phyloP scores from a whole-genome alignment of 176 grass and related monocot species.

The Saccharum spontaneum region DNA sequence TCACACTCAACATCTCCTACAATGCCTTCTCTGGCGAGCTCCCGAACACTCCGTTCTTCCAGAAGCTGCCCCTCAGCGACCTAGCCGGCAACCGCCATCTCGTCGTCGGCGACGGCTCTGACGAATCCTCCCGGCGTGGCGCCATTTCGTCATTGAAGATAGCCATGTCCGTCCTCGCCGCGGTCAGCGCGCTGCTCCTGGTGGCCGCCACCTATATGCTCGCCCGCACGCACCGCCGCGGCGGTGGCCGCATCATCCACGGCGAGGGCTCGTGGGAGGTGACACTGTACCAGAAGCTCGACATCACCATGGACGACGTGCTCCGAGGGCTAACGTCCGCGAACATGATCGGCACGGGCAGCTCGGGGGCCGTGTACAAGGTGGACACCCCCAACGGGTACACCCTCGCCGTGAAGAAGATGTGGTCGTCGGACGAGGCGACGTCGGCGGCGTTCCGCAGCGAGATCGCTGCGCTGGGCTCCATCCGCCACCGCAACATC shows the following conservation, averaged over 20 bases:
- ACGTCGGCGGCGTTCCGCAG: slow-evolving; percentile 49
- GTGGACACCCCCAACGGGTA: slow-evolving; percentile 67
- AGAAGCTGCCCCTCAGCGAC: slow-evolving; percentile 75
- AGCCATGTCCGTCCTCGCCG: slow-evolving; percentile 68
- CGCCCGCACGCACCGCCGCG: slow-evolving; percentile 35
- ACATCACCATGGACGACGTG: slow-evolving; percentile 78
- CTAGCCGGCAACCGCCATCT: slow-evolving; percentile 79
- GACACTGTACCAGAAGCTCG: slow-evolving; percentile 93
- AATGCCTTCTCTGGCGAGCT: slow-evolving; percentile 87
- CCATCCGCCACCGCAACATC: slow-evolving; percentile 95
- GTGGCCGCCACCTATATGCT: slow-evolving; percentile 65
- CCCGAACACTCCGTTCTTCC: slow-evolving; percentile 87
- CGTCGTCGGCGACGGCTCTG: slow-evolving; percentile 39
- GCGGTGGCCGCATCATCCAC: neutral
- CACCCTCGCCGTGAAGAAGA: slow-evolving; percentile 82
- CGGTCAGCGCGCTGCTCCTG: slow-evolving; percentile 58
- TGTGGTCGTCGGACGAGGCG: slow-evolving; percentile 71
- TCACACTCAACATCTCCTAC: slow-evolving; percentile 82
- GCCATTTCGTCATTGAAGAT: slow-evolving; percentile 59
- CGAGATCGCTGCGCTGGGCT: slow-evolving; percentile 83
- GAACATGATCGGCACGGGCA: slow-evolving; percentile 85
- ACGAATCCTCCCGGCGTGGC: slow-evolving; percentile 30
- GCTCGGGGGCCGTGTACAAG: slow-evolving; percentile 94
- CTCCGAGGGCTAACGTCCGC: slow-evolving; percentile 73
- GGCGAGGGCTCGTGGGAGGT: slow-evolving; percentile 73